Evolutionary conservation across 2,329 filamentous ascomycete species (phyloP), one percentile per base, ranked within the genome.

Genomic region (Colletotrichum sidae): DNA sequence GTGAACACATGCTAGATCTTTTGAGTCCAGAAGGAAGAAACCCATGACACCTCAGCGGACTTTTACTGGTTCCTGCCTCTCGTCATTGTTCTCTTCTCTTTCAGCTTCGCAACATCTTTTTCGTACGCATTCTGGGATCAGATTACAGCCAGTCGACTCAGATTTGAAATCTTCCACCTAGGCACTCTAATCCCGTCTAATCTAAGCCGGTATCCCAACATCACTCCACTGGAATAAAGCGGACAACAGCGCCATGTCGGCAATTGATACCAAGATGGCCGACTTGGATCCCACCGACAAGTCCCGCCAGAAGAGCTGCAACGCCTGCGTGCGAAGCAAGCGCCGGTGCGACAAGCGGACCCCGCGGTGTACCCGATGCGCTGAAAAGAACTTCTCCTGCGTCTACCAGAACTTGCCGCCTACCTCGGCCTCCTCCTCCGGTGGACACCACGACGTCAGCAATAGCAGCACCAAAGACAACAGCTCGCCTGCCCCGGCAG

Each of bases 241-340:
- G 35, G 38, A 50, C 35, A 44, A 41, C 6, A 25, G 25, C 25
- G 25, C 44, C 25, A 58, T 66, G 49, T 45, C 54, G 49, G 53
- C 63, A 11, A 33, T 37, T 17, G 59, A 50, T 37, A 50, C 51
- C 50, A 53, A 46, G 54, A 37, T 51, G 41, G 41, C 39, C 17
- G 51, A 64, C 9, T 8, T 52, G 49, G 66, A 68, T 56, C 56
- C 53, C 25, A 68, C 69, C 41, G 74, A 77, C 42, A 76, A 78
- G 47, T 88, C 78, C 84, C 75, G 80, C 65, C 81, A 83, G 69
- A 83, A 81, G 77, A 83, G 79, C 74, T 83, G 81, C 75, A 81
- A 83, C 68, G 77, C 80, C 57, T 84, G 81, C 69, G 81, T 83
- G 53, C 76, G 76, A 57, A 78, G 80, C 71, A 84, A 84, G 72